Evolutionary conservation across 2,329 filamentous ascomycete genomes (phyloP), one percentile per base, ranked within the genome.

Genomic region (Epichloe hybrida): DNA sequence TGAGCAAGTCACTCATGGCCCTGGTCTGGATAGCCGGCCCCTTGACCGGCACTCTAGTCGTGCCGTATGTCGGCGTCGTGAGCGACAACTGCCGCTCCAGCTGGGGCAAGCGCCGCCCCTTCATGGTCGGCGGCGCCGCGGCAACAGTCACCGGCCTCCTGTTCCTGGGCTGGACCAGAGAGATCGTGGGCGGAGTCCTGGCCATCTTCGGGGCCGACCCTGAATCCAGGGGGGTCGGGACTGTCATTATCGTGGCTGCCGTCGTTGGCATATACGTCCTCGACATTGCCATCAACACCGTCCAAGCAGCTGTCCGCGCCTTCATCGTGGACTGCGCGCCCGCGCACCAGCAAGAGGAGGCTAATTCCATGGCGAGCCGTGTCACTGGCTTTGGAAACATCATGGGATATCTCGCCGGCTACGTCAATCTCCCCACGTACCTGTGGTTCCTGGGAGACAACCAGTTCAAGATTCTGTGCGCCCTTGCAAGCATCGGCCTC

Each of bases 211-310:
- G 86, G 11, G 83, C 80, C 11, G 76, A 84, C 50, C 69, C 71
- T n/a, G 75, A 81, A 39, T 86, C 84, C 0, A 59, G 75, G 6
- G 78, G 74, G 3, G 83, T 86, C 44, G 83, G 80, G 60, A 75
- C 74, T 3, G 71, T 74, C 41, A 79, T 86, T 46, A 91, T 95
- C 57, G 71, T 88, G 35, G 76, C 88, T 52, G 91, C 91, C 7
- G 88, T 95, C 5, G 63, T 89, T 34, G 84, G 89, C 70, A 86
- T 97, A 59, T 97, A 95, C 67, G 74, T 93, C 47, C 76, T 97
- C 48, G 91, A 97, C 65, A 93, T 97, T 66, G 82, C 90, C 60
- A 93, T 97, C 71, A 97, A 97, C 68, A 93, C 90, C 78, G 88
- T 97, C 36, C 91, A 97, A 76, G 91, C 93, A 46, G 86, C 83